phyloP scores from a whole-genome alignment of 1,284 basidiomycete genomes.

The Ceraceosorus guamensis region DNA sequence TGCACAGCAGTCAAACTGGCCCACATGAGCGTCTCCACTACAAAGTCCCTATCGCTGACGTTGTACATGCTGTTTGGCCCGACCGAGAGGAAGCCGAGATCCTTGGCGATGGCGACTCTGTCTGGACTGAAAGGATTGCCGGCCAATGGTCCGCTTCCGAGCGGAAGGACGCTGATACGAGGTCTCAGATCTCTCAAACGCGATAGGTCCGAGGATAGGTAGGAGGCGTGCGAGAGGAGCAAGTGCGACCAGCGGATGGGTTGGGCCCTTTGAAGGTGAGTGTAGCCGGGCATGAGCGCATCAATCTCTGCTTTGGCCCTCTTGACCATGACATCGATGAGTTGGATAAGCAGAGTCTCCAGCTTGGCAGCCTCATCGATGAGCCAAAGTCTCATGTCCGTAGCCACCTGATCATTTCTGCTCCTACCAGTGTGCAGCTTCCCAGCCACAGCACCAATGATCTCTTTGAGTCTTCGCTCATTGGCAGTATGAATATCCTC shows the following conservation, averaged over 20 bases:
- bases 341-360: conserved; percentile 64
- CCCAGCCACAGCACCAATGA: conserved; percentile 62
- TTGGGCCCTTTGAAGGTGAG: conserved; percentile 75
- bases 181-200: conserved; percentile 70
- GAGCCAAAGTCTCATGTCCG: conserved; percentile 94
- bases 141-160: conserved; percentile 88
- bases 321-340: conserved; percentile 79
- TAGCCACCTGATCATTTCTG: conserved; percentile 95
- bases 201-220: conserved; percentile 78
- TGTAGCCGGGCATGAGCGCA: conserved; percentile 87
- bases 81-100: conserved; percentile 44
- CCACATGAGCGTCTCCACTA: conserved; percentile 97
- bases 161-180: conserved; percentile 75
- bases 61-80: conserved; percentile 54
- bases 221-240: conserved; percentile 86
- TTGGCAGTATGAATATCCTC: conserved; percentile 99
- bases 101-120: conserved; percentile 41
- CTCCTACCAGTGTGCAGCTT: conserved; percentile 79
- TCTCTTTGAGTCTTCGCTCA: conserved; percentile 83
- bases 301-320: conserved; percentile 87
- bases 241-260: conserved; percentile 98
- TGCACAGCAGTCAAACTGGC: conserved; percentile 84
- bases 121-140: conserved; percentile 75
- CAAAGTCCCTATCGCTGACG: conserved; percentile 92
- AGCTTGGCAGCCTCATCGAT: conserved; percentile 69